phyloP scores from a whole-genome alignment of 331 rosid species.

The Saraca asoca region DNA sequence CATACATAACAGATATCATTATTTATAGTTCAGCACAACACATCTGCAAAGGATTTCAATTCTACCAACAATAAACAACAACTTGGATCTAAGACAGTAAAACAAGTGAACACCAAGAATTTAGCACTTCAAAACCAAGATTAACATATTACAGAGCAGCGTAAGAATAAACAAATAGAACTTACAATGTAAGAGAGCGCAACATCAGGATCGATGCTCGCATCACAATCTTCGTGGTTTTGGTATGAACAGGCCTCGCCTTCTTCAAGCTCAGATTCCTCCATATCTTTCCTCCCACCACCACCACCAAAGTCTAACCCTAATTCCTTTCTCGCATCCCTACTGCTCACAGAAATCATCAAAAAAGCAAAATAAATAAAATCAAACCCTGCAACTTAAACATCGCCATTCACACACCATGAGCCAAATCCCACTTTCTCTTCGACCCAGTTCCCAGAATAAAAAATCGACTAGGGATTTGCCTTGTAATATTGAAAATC shows the following conservation, averaged over 20 bases:
- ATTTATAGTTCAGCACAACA: background rate
- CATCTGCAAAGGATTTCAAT: too few species aligned
- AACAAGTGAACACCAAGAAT: slow-evolving; percentile 44
- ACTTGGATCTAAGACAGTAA: slow-evolving; percentile 52
- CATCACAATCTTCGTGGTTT: slow-evolving; percentile 59
- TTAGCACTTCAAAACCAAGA: slow-evolving; percentile 30
- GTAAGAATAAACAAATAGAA: background rate
- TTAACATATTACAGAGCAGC: slow-evolving; percentile 12
- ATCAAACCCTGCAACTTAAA: slow-evolving; percentile 48
- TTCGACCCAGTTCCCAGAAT: slow-evolving; percentile 47
- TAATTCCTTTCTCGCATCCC: slow-evolving; percentile 82
- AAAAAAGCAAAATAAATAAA: slow-evolving; percentile 11
- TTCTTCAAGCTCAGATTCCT: slow-evolving; percentile 90
- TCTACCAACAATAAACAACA: background rate
- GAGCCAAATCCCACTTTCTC: slow-evolving; percentile 41
- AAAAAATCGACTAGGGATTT: slow-evolving; percentile 37
- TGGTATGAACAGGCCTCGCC: slow-evolving; percentile 82
- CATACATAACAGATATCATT: background rate
- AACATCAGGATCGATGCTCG: slow-evolving; percentile 71
- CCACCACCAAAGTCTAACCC: slow-evolving; percentile 56
- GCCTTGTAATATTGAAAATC: slow-evolving; percentile 33
- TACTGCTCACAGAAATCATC: slow-evolving; percentile 71
- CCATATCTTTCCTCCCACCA: slow-evolving; percentile 57
- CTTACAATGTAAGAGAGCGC: slow-evolving; percentile 87
- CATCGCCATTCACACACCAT: slow-evolving; percentile 43